These are phyloP conservation scores for Aspergillus pseudonomiae DNA, from an alignment of 2,329 filamentous ascomycete genomes.

Conservation along the genomic window DNA sequence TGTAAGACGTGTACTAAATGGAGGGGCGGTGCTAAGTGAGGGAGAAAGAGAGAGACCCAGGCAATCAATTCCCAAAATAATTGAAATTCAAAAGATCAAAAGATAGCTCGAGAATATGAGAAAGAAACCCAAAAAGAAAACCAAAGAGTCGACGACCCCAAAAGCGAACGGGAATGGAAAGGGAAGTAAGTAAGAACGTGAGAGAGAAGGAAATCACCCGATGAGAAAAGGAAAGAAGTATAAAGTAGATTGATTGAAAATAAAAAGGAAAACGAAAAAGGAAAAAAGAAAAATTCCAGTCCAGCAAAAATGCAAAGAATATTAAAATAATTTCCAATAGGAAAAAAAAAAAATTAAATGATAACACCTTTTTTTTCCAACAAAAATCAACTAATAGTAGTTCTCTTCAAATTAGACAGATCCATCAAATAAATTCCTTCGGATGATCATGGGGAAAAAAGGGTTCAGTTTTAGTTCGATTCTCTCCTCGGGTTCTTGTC, in stretches of 20 bases:
- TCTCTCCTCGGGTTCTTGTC: slow-evolving; percentile 15
- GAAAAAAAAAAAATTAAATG: background rate
- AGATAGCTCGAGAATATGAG: background rate
- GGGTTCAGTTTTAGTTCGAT: slow-evolving; percentile 10
- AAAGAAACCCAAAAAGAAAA: slow-evolving; percentile 11
- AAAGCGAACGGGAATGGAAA: slow-evolving; percentile 17
- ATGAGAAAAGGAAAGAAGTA: slow-evolving; percentile 1
- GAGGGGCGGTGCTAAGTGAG: background rate
- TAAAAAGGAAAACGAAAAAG: background rate
- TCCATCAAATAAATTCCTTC: slow-evolving; percentile 8
- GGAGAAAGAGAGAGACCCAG: slow-evolving; percentile 4
- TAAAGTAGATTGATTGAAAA: background rate
- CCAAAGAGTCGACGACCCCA: background rate
- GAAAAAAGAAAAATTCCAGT: background rate
- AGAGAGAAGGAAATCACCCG: slow-evolving; percentile 9
- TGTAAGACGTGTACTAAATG: slow-evolving; percentile 12
- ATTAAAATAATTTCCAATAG: background rate
- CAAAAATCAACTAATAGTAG: slow-evolving; percentile 7
- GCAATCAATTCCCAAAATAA: background rate
- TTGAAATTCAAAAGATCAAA: background rate
- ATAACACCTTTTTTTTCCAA: background rate
- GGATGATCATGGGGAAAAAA: slow-evolving; percentile 11
- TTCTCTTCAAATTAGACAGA: slow-evolving; percentile 4
- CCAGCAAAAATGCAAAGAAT: background rate
- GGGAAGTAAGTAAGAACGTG: slow-evolving; percentile 26